Base-by-base conservation (phyloP, 192 early-diverging fungal species). In the Umbelopsis vinacea region DNA sequence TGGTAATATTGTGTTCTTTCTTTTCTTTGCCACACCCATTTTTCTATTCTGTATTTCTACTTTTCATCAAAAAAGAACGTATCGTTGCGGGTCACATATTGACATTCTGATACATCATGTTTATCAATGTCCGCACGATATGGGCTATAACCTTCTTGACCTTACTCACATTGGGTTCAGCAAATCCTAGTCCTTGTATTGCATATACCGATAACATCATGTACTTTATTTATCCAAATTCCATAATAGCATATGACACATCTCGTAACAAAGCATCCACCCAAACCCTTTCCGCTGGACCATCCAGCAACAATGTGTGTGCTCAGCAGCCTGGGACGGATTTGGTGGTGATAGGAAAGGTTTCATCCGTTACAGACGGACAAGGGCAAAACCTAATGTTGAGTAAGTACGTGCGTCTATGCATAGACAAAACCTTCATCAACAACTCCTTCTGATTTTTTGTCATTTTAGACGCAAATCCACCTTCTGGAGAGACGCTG, bases 171-270 rank as follows among this genome's bases (percentile, higher is more conserved):
- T 19, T 26, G 14, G 57, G 14, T 19, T 6, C 33, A 29, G 14
- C 57, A 4, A 26, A 33, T 37, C 15, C 33, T 11, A 37, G 9
- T 37, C 57, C 57, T 37, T 63, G 57, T 37, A 63, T 35, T 11
- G 33, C 57, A 17, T 35, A 63, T 17, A 37, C 3, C 12, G 57
- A 29, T 14, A 35, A 9, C 17, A 7, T 63, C 33, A 19, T 63
- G 19, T 63, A 63, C 33, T 63, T 63, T 17, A 29, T 63, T 14
- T 63, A 37, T 37, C 33, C 57, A 22, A 63, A 63, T 63, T 22
- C 33, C 26, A 63, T 63, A 63, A 63, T 26, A 19, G 37, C 17
- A 37, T 63, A 38, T 35, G 57, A 63, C 37, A 63, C 33, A 38
- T 29, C 57, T 15, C 38, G 29, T 63, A 63, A 63, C 33, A 29